Evolutionary conservation across 345 rosid species (phyloP).

Genomic region (Dovyalis caffra): DNA sequence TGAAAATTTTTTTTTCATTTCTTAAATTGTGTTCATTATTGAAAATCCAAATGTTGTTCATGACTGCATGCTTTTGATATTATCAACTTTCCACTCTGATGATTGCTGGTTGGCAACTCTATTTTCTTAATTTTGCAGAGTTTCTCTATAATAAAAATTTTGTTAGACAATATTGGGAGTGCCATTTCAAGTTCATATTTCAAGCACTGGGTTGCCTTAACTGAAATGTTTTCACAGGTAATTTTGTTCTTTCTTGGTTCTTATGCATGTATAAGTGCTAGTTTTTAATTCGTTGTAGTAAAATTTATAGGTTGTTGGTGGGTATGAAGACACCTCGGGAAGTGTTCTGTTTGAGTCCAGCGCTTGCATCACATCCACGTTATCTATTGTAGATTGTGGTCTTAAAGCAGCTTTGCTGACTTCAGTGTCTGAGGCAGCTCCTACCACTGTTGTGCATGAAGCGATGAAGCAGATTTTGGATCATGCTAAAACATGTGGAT

Average conservation of each 20-base stretch:
- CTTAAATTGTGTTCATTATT: background rate
- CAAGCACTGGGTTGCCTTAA: slow-evolving; percentile 86
- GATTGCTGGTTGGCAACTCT: background rate
- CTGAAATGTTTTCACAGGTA: slow-evolving; percentile 84
- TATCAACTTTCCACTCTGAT: background rate
- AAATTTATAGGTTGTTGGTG: slow-evolving; percentile 50
- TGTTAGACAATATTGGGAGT: slow-evolving; percentile 53
- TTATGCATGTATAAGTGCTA: background rate
- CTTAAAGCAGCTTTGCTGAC: slow-evolving; percentile 41
- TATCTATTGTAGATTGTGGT: slow-evolving; percentile 60
- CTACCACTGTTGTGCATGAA: slow-evolving; percentile 41
- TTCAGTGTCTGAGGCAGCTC: slow-evolving; percentile 44
- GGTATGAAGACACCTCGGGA: slow-evolving; percentile 65
- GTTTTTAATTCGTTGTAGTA: slow-evolving; percentile 7
- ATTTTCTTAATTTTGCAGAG: slow-evolving; percentile 50
- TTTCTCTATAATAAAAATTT: slow-evolving; percentile 54
- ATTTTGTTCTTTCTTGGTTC: slow-evolving; percentile 14
- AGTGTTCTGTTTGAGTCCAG: slow-evolving; percentile 66
- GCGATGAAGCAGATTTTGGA: slow-evolving; percentile 58
- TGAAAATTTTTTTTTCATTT: background rate
- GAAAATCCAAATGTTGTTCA: background rate
- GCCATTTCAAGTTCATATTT: slow-evolving; percentile 50
- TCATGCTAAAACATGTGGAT: slow-evolving; percentile 73
- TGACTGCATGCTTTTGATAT: background rate
- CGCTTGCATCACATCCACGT: slow-evolving; percentile 57